These are phyloP conservation scores for Cladophialophora exuberans DNA, from an alignment of 2,329 filamentous ascomycete species.

Conservation along the genomic window DNA sequence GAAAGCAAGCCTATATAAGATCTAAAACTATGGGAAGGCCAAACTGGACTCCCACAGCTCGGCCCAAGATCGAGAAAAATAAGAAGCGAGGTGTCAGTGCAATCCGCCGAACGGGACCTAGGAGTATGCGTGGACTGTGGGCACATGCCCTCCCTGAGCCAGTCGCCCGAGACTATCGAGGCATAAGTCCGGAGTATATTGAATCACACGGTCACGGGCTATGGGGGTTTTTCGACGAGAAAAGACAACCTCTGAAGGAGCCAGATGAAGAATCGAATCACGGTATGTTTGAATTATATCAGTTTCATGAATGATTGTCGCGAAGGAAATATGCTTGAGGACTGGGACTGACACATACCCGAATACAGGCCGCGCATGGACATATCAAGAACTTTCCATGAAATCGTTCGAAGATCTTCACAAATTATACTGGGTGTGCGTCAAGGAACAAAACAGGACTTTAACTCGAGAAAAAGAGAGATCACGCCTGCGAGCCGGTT, in stretches of 20 bases:
- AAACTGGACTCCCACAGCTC: constrained; percentile 33
- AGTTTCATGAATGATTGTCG: no score
- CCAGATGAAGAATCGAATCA: constrained; percentile 72
- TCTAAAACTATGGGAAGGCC: not conserved
- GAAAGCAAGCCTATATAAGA: not conserved
- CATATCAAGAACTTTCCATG: constrained; percentile 77
- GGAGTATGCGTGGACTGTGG: constrained; percentile 73
- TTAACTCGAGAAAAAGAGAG: constrained; percentile 76
- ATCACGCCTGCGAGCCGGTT: constrained; percentile 67
- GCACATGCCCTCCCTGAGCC: constrained; percentile 74
- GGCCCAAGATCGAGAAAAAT: constrained; percentile 68
- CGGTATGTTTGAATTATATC: constrained; percentile 53
- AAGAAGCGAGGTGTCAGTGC: constrained; percentile 79
- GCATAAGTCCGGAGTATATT: constrained; percentile 52
- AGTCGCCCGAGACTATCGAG: constrained; percentile 52
- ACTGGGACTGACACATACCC: constrained; percentile 1
- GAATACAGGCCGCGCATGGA: constrained; percentile 72
- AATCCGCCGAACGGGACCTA: constrained; percentile 74
- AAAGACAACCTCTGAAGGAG: constrained; percentile 68
- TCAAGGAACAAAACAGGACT: constrained; percentile 87
- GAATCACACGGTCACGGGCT: constrained; percentile 80
- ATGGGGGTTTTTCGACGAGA: constrained; percentile 84
- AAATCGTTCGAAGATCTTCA: constrained; percentile 97
- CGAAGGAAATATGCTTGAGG: no score
- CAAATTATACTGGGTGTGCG: constrained; percentile 89